Percentiles rank a stretch among this genome's conserved stretches.
phyloP scores from a whole-genome alignment of 2,329 filamentous ascomycete species.

The Fusarium musae region DNA sequence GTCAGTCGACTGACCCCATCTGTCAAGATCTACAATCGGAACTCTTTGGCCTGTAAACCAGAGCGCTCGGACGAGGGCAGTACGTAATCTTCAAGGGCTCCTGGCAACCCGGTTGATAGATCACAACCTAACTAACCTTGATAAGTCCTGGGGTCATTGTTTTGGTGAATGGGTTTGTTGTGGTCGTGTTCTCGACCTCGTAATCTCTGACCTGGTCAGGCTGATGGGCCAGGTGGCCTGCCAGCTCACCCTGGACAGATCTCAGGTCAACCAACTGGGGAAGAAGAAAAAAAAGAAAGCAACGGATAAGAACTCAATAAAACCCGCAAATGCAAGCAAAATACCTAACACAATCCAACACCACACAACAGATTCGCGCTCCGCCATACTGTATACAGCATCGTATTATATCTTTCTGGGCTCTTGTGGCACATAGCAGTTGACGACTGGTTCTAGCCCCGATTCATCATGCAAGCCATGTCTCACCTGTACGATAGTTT shows the following conservation, averaged over 20 bases:
- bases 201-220: conserved; percentile 24
- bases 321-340: conserved; percentile 23
- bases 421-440: conserved; percentile 32
- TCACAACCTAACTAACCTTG: conserved; percentile 16
- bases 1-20: conserved; percentile 11
- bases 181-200: conserved; percentile 33
- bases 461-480: conserved; percentile 42
- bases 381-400: conserved; percentile 21
- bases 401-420: conserved; percentile 3
- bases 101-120: conserved; percentile 7
- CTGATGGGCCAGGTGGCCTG: conserved; percentile 14
- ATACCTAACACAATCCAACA: background rate
- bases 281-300: conserved; percentile 1
- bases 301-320: background rate
- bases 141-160: background rate
- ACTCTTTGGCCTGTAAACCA: conserved; percentile 3
- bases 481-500: conserved; percentile 31
- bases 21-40: conserved; percentile 29
- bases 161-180: conserved; percentile 23
- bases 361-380: background rate
- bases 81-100: conserved; percentile 36
- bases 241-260: conserved; percentile 36
- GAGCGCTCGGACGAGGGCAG: conserved; percentile 18
- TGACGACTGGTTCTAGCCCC: conserved; percentile 24
- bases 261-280: conserved; percentile 37